Percentiles rank a stretch among this genome's conserved stretches.
These are phyloP conservation scores for Russula earlei DNA, from an alignment of 768 basidiomycete species.

Conservation along the genomic window DNA sequence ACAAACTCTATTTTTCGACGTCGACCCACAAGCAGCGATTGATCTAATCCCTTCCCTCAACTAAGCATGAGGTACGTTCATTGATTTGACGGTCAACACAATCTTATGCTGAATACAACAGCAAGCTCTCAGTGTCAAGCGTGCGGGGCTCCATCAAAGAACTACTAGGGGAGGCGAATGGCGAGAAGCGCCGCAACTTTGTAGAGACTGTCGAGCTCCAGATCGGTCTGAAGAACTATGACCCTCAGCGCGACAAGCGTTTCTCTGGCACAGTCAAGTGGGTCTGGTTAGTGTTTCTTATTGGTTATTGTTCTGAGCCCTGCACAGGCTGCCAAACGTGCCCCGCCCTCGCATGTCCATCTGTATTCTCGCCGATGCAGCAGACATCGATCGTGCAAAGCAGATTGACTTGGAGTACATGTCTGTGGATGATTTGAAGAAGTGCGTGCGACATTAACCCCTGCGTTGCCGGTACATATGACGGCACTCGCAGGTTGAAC, in stretches of 20 bases:
- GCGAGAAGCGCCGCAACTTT: constrained; percentile 89
- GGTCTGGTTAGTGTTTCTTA: constrained; percentile 21
- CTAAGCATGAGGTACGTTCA: constrained; percentile 20
- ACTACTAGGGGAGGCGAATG: constrained; percentile 71
- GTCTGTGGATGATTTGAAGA: constrained; percentile 99
- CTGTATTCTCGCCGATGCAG: constrained; percentile 98
- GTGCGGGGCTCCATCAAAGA: constrained; percentile 98
- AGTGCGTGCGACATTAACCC: constrained; percentile 41
- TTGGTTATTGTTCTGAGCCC: background rate
- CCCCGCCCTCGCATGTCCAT: constrained; percentile 99
- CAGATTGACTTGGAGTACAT: constrained; percentile 97
- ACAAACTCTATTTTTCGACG: constrained; percentile 13
- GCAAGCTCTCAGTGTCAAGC: constrained; percentile 98
- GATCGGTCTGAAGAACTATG: constrained; percentile 97
- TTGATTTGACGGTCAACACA: background rate
- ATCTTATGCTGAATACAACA: constrained; percentile 24
- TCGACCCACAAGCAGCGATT: background rate
- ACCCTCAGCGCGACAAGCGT: constrained; percentile 99
- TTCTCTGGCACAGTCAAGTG: constrained; percentile 98
- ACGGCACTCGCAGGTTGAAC: constrained; percentile 58
- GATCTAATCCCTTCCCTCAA: background rate
- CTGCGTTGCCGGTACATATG: background rate
- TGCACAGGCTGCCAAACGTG: constrained; percentile 78
- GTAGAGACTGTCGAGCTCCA: constrained; percentile 95
- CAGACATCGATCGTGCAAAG: constrained; percentile 97